These are phyloP conservation scores for Haemoproteus tartakovskyi DNA, from an alignment of 169 alveolate genomes.

Conservation along the genomic window DNA sequence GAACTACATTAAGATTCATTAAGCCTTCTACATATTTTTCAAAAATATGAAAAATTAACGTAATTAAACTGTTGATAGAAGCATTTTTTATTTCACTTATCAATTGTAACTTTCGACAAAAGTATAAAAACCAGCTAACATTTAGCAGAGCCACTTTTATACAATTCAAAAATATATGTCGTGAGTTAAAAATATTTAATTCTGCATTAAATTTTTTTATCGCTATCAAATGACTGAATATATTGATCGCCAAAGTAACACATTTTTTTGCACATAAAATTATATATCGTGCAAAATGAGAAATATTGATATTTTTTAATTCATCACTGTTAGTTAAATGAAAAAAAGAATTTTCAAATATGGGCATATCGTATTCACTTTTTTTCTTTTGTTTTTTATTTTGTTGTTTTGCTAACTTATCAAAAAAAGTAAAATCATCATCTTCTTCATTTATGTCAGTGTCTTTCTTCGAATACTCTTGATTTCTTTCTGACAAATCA, in stretches of 20 bases:
- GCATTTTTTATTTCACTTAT: too few species aligned
- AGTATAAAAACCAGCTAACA: too few species aligned
- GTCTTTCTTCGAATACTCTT: too few species aligned
- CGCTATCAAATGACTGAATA: constrained; percentile 11
- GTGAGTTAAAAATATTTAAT: constrained; percentile 49
- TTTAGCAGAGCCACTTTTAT: constrained; percentile 15
- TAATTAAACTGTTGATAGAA: too few species aligned
- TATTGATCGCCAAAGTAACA: constrained; percentile 14
- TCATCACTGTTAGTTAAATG: constrained; percentile 2
- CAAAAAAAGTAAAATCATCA: too few species aligned
- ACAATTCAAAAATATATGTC: constrained; percentile 38
- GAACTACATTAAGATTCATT: too few species aligned
- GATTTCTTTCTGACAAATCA: too few species aligned
- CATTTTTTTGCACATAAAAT: constrained; percentile 31
- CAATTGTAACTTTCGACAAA: too few species aligned
- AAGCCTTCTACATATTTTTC: too few species aligned
- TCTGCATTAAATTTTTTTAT: constrained; percentile 14
- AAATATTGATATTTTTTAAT: constrained; percentile 28
- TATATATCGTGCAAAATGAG: constrained; percentile 20
- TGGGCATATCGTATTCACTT: constrained; percentile 44
- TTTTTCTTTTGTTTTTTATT: constrained; percentile 1
- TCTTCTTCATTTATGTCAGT: too few species aligned
- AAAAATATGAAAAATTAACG: too few species aligned
- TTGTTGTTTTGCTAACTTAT: too few species aligned
- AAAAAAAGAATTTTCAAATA: constrained; percentile 46